These are phyloP conservation scores for Vairimorpha apis DNA, from an alignment of 371 early-diverging fungal genomes.

Conservation along the genomic window DNA sequence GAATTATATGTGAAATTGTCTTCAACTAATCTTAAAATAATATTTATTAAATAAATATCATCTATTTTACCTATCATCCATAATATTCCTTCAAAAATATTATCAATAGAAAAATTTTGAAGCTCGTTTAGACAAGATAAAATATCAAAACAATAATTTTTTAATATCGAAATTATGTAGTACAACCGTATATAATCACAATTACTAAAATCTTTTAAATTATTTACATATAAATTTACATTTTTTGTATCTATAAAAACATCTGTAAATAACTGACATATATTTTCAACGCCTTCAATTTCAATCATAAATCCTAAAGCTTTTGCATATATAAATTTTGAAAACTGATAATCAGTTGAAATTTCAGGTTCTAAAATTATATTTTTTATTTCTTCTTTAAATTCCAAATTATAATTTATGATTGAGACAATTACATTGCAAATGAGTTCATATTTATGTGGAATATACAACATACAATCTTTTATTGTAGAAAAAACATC, in stretches of 20 bases:
- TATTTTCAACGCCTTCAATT: not conserved
- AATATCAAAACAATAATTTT: slow-evolving; percentile 14
- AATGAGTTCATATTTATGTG: not conserved
- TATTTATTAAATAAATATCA: not conserved
- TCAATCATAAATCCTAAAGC: not conserved
- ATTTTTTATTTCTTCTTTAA: not conserved
- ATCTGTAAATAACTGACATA: not conserved
- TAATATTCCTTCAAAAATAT: not conserved
- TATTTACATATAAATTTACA: not conserved
- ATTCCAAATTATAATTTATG: not conserved
- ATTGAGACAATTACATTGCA: not conserved
- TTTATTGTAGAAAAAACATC: not conserved
- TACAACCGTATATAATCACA: not conserved
- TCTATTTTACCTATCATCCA: not conserved
- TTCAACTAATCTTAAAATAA: not conserved
- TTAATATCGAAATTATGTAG: not conserved
- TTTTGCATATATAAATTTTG: slow-evolving; percentile 3
- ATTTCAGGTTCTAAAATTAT: not conserved
- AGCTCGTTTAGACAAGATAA: not conserved
- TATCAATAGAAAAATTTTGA: not conserved
- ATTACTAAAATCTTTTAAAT: not conserved
- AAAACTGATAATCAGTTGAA: too few relatives aligned
- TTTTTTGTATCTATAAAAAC: not conserved
- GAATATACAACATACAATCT: not conserved
- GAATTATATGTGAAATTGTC: not conserved